These are phyloP conservation scores for Trichocomaceae sp. DNA, from an alignment of 2,329 filamentous ascomycete genomes.

Conservation along the genomic window DNA sequence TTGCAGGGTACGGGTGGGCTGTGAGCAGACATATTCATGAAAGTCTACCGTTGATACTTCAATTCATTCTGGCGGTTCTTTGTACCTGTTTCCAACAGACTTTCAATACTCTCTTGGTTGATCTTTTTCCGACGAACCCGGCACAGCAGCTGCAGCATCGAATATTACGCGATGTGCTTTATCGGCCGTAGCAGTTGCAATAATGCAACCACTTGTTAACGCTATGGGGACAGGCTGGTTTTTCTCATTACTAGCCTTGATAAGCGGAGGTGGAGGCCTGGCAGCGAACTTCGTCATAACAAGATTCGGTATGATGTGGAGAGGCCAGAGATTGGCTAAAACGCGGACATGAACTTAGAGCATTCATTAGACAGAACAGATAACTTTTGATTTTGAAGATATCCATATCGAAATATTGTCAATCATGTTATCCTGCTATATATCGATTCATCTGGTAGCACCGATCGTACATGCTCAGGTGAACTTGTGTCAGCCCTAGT, in stretches of 20 bases:
- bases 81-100: constrained; percentile 17
- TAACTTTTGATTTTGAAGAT: too few species aligned
- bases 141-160: constrained; percentile 24
- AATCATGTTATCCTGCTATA: too few species aligned
- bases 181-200: constrained; percentile 23
- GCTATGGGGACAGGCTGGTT: constrained; percentile 24
- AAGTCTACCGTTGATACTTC: constrained; percentile 27
- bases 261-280: constrained; percentile 8
- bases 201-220: constrained; percentile 22
- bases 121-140: constrained; percentile 22
- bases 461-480: too few species aligned
- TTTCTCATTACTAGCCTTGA: constrained; percentile 22
- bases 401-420: too few species aligned
- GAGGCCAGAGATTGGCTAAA: too few species aligned
- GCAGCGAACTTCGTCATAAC: too few species aligned
- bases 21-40: constrained; percentile 27
- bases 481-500: too few species aligned
- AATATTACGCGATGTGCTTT: constrained; percentile 27
- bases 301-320: too few species aligned
- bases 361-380: too few species aligned
- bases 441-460: too few species aligned
- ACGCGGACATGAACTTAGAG: too few species aligned
- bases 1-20: constrained; percentile 34
- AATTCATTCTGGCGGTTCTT: constrained; percentile 29
- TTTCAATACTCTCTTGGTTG: constrained; percentile 26